Conservation (phyloP, 2,329 filamentous ascomycete genomes). For the Paraphoma chrysanthemicola region DNA sequence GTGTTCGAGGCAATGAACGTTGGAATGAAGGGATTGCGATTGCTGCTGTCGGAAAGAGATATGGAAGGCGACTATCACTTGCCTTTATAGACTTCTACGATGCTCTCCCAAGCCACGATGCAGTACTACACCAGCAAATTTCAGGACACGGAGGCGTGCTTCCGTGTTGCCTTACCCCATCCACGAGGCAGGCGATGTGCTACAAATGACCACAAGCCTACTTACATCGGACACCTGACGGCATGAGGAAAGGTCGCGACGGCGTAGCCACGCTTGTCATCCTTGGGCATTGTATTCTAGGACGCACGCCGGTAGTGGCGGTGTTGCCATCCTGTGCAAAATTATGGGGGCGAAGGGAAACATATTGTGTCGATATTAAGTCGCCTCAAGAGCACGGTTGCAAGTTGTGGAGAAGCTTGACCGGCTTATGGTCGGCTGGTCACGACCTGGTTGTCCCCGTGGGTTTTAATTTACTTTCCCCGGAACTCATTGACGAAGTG, state of each 20-base stretch:
- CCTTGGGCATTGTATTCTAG: slow-evolving; percentile 3
- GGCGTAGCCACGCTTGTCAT: slow-evolving; percentile 3
- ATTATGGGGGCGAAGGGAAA: slow-evolving; percentile 6
- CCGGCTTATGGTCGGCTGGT: slow-evolving; percentile 4
- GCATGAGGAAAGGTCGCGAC: slow-evolving; percentile 7
- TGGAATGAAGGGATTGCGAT: neutral
- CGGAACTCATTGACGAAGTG: slow-evolving; percentile 16
- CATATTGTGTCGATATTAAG: slow-evolving; percentile 25
- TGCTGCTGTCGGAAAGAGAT: neutral
- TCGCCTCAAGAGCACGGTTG: neutral
- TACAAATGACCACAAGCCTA: slow-evolving; percentile 11
- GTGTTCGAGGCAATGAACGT: slow-evolving; percentile 5
- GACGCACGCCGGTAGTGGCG: slow-evolving; percentile 2
- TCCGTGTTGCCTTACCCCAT: neutral
- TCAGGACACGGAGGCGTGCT: neutral
- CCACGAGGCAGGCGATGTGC: slow-evolving; percentile 6
- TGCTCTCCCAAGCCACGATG: neutral
- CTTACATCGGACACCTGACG: neutral
- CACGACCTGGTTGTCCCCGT: slow-evolving; percentile 11
- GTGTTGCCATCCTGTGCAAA: slow-evolving; percentile 1
- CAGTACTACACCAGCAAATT: neutral
- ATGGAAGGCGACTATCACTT: slow-evolving; percentile 1
- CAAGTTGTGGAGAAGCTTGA: slow-evolving; percentile 8
- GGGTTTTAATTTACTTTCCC: slow-evolving; percentile 24
- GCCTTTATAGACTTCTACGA: slow-evolving; percentile 8